A percentile compares a stretch with the other conserved stretches of the same genome.
Evolutionary conservation across 2,329 filamentous ascomycete genomes (phyloP).

Genomic region (Fusarium chlamydosporum): DNA sequence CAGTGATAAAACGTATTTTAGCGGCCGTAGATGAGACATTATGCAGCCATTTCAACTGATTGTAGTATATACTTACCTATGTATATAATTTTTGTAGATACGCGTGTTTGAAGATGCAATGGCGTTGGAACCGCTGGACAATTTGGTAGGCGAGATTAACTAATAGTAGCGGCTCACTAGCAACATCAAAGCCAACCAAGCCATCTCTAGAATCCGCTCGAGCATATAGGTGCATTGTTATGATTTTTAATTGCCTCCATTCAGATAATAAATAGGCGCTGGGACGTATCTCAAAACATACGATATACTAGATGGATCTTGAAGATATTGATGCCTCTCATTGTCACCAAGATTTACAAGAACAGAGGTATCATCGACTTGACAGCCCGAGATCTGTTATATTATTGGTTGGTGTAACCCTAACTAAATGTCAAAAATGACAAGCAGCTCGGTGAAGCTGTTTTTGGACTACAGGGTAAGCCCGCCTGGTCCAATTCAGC

Average conservation of each 20-base stretch:
- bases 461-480: not conserved
- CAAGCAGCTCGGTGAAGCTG: no score
- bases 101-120: not conserved
- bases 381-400: not conserved
- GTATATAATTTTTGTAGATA: not conserved
- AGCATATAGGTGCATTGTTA: no score
- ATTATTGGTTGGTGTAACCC: fast-evolving
- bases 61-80: not conserved
- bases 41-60: not conserved
- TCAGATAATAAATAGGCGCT: no score
- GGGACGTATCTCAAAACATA: not conserved
- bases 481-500: no score
- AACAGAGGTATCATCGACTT: not conserved
- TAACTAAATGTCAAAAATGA: not conserved
- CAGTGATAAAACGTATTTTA: not conserved
- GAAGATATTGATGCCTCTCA: not conserved
- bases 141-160: slow-evolving; percentile 29
- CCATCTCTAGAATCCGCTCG: not conserved
- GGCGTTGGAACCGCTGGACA: not conserved
- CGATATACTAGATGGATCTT: not conserved
- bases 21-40: not conserved
- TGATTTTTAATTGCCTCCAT: not conserved
- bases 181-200: not conserved
- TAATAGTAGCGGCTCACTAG: slow-evolving; percentile 4
- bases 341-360: not conserved